Evolutionary conservation across 164 flowering plant genomes (phyloP).

Genomic region (Aristolochia contorta): DNA sequence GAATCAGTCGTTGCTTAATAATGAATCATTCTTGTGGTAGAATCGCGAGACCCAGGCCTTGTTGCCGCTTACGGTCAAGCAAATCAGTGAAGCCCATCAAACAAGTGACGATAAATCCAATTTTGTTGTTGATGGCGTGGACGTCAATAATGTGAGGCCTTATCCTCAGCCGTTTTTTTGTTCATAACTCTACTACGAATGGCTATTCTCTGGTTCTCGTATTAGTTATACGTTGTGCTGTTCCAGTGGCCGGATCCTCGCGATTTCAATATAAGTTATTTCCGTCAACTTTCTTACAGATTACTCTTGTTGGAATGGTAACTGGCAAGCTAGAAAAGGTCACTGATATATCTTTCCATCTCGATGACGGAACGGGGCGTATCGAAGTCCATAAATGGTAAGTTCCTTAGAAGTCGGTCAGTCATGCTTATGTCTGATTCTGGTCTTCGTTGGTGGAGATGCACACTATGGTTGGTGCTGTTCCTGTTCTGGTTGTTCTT

Average conservation of each 20-base stretch:
- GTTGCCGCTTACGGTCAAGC: conserved; percentile 84
- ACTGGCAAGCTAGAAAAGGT: conserved; percentile 45
- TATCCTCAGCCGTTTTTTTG: not conserved
- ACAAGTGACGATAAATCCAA: conserved; percentile 48
- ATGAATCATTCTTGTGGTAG: conserved; percentile 24
- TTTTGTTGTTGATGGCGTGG: conserved; percentile 61
- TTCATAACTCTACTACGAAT: not conserved
- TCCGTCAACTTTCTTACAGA: conserved; percentile 26
- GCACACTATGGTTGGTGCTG: not conserved
- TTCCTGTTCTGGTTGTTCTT: no score
- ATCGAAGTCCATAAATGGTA: conserved; percentile 73
- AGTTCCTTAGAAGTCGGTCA: not conserved
- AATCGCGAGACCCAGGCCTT: conserved; percentile 54
- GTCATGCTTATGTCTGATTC: not conserved
- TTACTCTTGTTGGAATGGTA: conserved; percentile 66
- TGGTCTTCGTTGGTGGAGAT: not conserved
- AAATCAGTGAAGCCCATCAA: conserved; percentile 39
- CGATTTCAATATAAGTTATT: no score
- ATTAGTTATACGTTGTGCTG: no score
- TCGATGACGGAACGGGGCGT: conserved; percentile 95
- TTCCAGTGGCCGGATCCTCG: no score
- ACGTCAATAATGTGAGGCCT: conserved; percentile 48
- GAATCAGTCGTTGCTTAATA: not conserved
- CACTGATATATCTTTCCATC: conserved; percentile 52
- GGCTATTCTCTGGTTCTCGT: no score